These are phyloP conservation scores for Erythrophleum fordii DNA, from an alignment of 306 rosid genomes.

Conservation along the genomic window DNA sequence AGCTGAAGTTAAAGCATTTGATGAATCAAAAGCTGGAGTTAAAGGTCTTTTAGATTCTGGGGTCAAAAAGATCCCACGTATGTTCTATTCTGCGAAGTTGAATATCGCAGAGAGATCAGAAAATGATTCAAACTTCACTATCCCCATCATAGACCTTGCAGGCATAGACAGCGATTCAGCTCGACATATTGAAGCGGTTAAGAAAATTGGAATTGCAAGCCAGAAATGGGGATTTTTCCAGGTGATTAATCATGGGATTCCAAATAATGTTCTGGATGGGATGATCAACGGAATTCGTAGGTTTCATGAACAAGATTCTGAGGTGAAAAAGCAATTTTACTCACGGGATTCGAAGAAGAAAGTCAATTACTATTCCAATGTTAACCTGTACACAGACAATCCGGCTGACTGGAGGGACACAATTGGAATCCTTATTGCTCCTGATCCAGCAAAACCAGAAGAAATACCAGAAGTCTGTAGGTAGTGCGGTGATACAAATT, in stretches of 20 bases:
- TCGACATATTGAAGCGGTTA: background rate
- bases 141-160: constrained; percentile 34
- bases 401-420: constrained; percentile 63
- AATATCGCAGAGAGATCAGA: background rate
- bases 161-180: background rate
- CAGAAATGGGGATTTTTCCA: constrained; percentile 48
- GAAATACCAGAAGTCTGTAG: constrained; percentile 44
- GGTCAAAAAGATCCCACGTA: constrained; percentile 41
- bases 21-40: constrained; percentile 44
- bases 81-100: constrained; percentile 22
- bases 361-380: constrained; percentile 43
- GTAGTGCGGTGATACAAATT: constrained; percentile 18
- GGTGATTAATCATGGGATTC: constrained; percentile 47
- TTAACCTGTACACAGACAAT: constrained; percentile 35
- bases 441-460: constrained; percentile 42
- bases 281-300: constrained; percentile 35
- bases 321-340: constrained; percentile 33
- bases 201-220: constrained; percentile 13
- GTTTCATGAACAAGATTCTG: constrained; percentile 47
- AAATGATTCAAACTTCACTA: background rate
- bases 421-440: constrained; percentile 39
- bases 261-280: constrained; percentile 34
- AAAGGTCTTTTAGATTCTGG: constrained; percentile 44
- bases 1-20: constrained; percentile 42
- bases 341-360: background rate